These are phyloP conservation scores for Boletellus deceptivus DNA, from an alignment of 1,284 basidiomycete species.

Conservation along the genomic window DNA sequence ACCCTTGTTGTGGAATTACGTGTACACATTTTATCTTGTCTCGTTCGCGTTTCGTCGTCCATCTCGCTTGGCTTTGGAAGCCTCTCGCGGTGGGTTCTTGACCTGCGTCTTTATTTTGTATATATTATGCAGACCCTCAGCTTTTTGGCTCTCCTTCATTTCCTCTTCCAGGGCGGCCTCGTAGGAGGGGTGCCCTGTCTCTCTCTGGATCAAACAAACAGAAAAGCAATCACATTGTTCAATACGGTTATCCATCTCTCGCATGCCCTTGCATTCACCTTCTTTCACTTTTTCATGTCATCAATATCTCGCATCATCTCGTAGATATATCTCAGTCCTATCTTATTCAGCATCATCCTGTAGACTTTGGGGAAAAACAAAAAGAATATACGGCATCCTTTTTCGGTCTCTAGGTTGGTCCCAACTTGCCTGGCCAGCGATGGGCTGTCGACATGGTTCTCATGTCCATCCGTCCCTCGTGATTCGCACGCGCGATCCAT, in stretches of 20 bases:
- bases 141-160: conserved; percentile 3
- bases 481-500: too few relatives aligned
- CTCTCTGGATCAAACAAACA: too few relatives aligned
- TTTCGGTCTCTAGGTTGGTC: background rate
- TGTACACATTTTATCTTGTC: conserved; percentile 29
- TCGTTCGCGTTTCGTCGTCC: conserved; percentile 11
- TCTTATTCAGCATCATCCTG: conserved; percentile 24
- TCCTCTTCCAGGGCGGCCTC: conserved; percentile 3
- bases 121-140: conserved; percentile 17
- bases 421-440: too few relatives aligned
- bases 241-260: conserved; percentile 8
- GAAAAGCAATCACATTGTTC: background rate
- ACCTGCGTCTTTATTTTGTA: conserved; percentile 24
- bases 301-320: conserved; percentile 17
- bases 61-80: conserved; percentile 10
- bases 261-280: conserved; percentile 4
- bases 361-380: conserved; percentile 21
- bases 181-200: conserved; percentile 8
- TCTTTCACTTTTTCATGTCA: conserved; percentile 6
- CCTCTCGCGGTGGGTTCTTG: background rate
- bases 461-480: too few relatives aligned
- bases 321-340: conserved; percentile 26
- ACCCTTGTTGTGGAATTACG: conserved; percentile 34
- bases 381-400: conserved; percentile 19
- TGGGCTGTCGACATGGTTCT: too few relatives aligned